Evolutionary conservation across 1,284 basidiomycete species (phyloP).

Genomic region (Meira nashicola): DNA sequence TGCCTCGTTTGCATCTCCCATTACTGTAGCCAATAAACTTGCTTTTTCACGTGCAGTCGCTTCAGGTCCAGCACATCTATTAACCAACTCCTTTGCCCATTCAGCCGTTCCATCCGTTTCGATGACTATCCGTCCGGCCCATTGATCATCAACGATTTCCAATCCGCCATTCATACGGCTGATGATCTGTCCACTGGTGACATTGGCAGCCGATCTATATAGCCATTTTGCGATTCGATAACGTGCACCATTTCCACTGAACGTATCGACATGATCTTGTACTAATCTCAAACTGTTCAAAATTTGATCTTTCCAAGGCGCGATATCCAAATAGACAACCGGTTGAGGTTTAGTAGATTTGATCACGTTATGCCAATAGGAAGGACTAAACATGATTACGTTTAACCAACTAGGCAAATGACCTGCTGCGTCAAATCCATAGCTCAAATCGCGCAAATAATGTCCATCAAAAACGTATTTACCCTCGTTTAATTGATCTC

Average conservation of each 20-base stretch:
- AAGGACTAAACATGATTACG: slow-evolving; percentile 50
- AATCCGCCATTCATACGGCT: slow-evolving; percentile 28
- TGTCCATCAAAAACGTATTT: slow-evolving; percentile 54
- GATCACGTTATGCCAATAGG: slow-evolving; percentile 54
- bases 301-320: slow-evolving; percentile 50
- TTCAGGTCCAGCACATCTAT: slow-evolving; percentile 32
- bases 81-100: slow-evolving; percentile 41
- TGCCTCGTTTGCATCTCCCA: slow-evolving; percentile 23
- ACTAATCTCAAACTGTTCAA: slow-evolving; percentile 49
- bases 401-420: slow-evolving; percentile 55
- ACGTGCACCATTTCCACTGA: slow-evolving; percentile 40
- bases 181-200: slow-evolving; percentile 35
- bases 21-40: slow-evolving; percentile 31
- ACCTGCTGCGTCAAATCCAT: slow-evolving; percentile 50
- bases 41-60: slow-evolving; percentile 32
- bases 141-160: slow-evolving; percentile 26
- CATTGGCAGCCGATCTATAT: slow-evolving; percentile 50
- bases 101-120: slow-evolving; percentile 49
- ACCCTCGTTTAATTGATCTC: slow-evolving; percentile 40
- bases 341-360: slow-evolving; percentile 36
- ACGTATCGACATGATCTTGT: slow-evolving; percentile 52
- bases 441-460: slow-evolving; percentile 48
- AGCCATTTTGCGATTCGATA: slow-evolving; percentile 55
- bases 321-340: slow-evolving; percentile 47
- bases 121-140: slow-evolving; percentile 29